Conservation (phyloP, 2,329 filamentous ascomycete genomes). For the Ascochyta koolunga region DNA sequence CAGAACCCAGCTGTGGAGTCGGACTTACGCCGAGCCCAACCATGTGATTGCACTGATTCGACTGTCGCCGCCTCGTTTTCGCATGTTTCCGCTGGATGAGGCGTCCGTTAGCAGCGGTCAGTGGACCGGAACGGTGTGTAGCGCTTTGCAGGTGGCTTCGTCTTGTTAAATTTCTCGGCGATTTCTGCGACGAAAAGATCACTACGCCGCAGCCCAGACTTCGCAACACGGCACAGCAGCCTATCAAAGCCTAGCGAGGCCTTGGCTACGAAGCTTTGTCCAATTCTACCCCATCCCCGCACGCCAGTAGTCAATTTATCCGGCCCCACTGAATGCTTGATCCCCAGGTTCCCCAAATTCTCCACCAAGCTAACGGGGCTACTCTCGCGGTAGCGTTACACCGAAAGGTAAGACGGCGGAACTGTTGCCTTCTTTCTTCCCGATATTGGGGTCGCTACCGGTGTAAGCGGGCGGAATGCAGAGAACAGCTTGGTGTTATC, state of each 20-base stretch:
- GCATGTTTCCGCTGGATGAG: conserved; percentile 19
- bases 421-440: neutral
- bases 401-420: conserved; percentile 16
- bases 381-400: conserved; percentile 18
- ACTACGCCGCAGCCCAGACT: conserved; percentile 7
- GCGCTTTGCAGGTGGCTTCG: conserved; percentile 22
- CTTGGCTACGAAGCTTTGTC: conserved; percentile 21
- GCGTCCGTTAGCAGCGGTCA: conserved; percentile 26
- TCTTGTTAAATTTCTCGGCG: conserved; percentile 12
- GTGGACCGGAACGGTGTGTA: conserved; percentile 25
- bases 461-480: neutral
- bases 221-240: conserved; percentile 13
- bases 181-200: conserved; percentile 15
- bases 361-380: conserved; percentile 18
- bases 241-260: conserved; percentile 26
- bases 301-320: conserved; percentile 23
- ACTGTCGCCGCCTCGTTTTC: conserved; percentile 20
- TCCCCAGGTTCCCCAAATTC: conserved; percentile 24
- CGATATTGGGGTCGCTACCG: neutral
- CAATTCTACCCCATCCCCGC: conserved; percentile 22
- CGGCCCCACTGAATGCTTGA: conserved; percentile 20
- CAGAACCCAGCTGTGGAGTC: conserved; percentile 14
- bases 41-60: conserved; percentile 10
- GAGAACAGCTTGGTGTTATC: neutral
- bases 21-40: conserved; percentile 24